Percentiles rank a stretch among this genome's conserved stretches.
Conservation (phyloP, 768 basidiomycete genomes). For the Lentinus tigrinus region DNA sequence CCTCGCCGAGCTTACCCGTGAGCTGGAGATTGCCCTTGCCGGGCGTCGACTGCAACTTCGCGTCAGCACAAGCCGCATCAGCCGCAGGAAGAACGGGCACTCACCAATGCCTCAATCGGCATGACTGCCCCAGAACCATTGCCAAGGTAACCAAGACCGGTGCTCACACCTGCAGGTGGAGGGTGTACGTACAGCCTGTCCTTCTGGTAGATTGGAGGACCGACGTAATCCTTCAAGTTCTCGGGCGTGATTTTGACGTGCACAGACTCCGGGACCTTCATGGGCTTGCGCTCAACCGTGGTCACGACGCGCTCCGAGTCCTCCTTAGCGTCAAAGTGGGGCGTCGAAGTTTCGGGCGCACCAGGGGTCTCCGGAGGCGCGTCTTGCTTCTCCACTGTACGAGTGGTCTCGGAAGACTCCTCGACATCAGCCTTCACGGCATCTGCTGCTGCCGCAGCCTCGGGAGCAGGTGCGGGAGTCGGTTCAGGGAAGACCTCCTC, state of each 20-base stretch:
- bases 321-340: conserved; percentile 21
- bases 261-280: conserved; percentile 76
- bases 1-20: conserved; percentile 97
- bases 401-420: conserved; percentile 14
- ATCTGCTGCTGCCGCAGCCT: conserved; percentile 20
- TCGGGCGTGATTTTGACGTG: conserved; percentile 81
- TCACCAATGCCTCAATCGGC: conserved; percentile 92
- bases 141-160: conserved; percentile 92
- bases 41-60: conserved; percentile 77
- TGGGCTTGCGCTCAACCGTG: conserved; percentile 74
- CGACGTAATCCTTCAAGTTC: conserved; percentile 94
- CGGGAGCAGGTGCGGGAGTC: conserved; percentile 18
- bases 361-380: conserved; percentile 41
- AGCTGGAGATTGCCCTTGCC: conserved; percentile 91
- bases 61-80: background rate
- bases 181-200: conserved; percentile 81
- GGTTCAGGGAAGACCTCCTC: conserved; percentile 85
- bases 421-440: conserved; percentile 13
- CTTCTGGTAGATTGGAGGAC: conserved; percentile 92
- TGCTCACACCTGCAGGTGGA: conserved; percentile 91
- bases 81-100: conserved; percentile 23
- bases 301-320: conserved; percentile 58
- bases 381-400: conserved; percentile 53
- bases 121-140: conserved; percentile 97
- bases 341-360: conserved; percentile 25